phyloP scores from a whole-genome alignment of 108 stramenopile genomes.

The Pseudonitzschia multistriata region DNA sequence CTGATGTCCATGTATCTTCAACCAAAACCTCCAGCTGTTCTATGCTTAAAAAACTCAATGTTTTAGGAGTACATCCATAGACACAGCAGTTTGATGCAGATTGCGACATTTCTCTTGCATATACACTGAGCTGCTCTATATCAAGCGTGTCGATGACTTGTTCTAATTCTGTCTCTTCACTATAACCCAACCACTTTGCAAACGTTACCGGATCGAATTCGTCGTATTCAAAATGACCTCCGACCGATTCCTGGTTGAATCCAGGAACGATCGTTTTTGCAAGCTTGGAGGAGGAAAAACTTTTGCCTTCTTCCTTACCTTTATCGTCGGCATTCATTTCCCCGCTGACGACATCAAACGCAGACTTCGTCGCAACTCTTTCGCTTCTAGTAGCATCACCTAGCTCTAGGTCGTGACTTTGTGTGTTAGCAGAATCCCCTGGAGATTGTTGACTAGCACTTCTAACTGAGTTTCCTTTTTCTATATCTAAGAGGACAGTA shows the following conservation, averaged over 20 bases:
- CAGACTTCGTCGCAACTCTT: not conserved
- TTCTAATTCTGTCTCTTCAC: conserved; percentile 24
- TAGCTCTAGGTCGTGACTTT: not conserved
- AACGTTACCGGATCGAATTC: conserved; percentile 16
- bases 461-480: no score
- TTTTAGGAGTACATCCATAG: conserved; percentile 58
- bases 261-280: not conserved
- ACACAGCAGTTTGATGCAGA: conserved; percentile 55
- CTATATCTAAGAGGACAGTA: no score
- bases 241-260: not conserved
- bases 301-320: not conserved
- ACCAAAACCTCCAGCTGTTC: conserved; percentile 60
- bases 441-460: no score
- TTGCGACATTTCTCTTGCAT: conserved; percentile 57
- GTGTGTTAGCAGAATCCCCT: not conserved
- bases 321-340: not conserved
- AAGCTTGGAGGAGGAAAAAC: not conserved
- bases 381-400: not conserved
- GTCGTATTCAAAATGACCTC: conserved; percentile 11
- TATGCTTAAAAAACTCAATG: conserved; percentile 43
- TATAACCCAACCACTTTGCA: conserved; percentile 25
- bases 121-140: conserved; percentile 77
- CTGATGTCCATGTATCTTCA: conserved; percentile 43
- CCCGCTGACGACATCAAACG: not conserved
- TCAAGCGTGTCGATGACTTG: conserved; percentile 42